Base-by-base conservation (phyloP, 345 rosid genomes). In the Gynandropsis gynandra region DNA sequence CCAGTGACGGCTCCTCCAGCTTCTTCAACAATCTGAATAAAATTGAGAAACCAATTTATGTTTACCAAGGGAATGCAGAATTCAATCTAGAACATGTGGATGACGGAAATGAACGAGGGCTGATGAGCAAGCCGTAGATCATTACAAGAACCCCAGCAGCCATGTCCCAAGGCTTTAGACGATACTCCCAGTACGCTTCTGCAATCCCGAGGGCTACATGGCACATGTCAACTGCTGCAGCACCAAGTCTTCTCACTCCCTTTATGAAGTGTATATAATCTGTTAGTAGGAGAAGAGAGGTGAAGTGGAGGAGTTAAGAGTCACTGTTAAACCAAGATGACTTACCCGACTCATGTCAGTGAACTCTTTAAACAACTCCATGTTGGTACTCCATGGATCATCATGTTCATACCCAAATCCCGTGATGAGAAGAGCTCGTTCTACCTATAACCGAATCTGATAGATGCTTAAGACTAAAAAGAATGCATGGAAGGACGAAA, bases 151-250 rank as follows among this genome's bases (percentile, higher is more conserved):
- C 98, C 52, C 96, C 98, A 42, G 98, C 98, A 64, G 98, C 95
- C 98, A 84, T 90, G 72, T 90, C 98, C 98, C 98, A 90, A 50
- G 98, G 98, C 70, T 90, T 90, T 61, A 90, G 78, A 34, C 95
- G 95, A 62, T 82, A 87, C 63, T 90, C 98, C 98, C 98, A 90
- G 34, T 87, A 87, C 1, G 85, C 86, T 73, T 86, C 98, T 0
- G 73, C 96, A 37, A 86, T 78, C 34, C 96, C 98, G 1, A 89
- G 84, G 47, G 96, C 96, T 4, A 89, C 96, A 56, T 89, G 98
- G 63, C 98, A 86, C 97, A 89, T 90, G 66, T 90, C 98, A 51
- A 90, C 96, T 5, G 98, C 88, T 42, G 98, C 98, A 72, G 98
- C 98, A 31, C 98, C 98, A 3, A 84, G 92, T 54, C 98, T 87